Evolutionary conservation across 495 filamentous ascomycete species (phyloP).

Genomic region (Penicillium lividum): DNA sequence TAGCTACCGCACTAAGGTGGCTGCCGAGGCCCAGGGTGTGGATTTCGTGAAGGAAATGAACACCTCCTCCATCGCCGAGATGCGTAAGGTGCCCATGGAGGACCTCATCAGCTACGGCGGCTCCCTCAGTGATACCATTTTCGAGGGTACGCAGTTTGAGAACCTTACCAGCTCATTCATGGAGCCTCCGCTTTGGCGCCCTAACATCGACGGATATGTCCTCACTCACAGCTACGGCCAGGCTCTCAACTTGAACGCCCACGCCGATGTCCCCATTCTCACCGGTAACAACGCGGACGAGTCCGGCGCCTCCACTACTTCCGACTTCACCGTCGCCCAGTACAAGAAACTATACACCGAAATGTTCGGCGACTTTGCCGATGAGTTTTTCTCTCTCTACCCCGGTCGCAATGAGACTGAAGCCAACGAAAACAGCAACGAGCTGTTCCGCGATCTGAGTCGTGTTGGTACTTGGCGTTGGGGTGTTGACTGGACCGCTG

Average conservation of each 20-base stretch:
- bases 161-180: slow-evolving; percentile 11
- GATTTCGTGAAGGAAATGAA: slow-evolving; percentile 11
- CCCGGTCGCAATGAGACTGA: slow-evolving; percentile 9
- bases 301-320: slow-evolving; percentile 8
- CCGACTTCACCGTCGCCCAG: slow-evolving; percentile 1
- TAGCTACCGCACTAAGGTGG: slow-evolving; percentile 15
- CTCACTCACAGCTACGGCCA: slow-evolving; percentile 16
- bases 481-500: slow-evolving; percentile 17
- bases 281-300: slow-evolving; percentile 26
- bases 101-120: not conserved
- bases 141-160: slow-evolving; percentile 15
- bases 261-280: slow-evolving; percentile 20
- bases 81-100: slow-evolving; percentile 6
- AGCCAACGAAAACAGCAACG: slow-evolving; percentile 19
- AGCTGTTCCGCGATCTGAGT: slow-evolving; percentile 13
- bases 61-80: not conserved
- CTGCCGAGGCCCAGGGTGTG: slow-evolving; percentile 18
- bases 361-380: slow-evolving; percentile 9
- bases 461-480: slow-evolving; percentile 20
- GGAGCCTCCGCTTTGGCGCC: slow-evolving; percentile 20
- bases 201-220: slow-evolving; percentile 22
- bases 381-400: slow-evolving; percentile 22
- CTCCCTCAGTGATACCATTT: slow-evolving; percentile 8
- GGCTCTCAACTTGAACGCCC: slow-evolving; percentile 5
- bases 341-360: slow-evolving; percentile 20